These are phyloP conservation scores for Pseudogymnoascus sp. DNA, from an alignment of 2,329 filamentous ascomycete genomes.

Conservation along the genomic window DNA sequence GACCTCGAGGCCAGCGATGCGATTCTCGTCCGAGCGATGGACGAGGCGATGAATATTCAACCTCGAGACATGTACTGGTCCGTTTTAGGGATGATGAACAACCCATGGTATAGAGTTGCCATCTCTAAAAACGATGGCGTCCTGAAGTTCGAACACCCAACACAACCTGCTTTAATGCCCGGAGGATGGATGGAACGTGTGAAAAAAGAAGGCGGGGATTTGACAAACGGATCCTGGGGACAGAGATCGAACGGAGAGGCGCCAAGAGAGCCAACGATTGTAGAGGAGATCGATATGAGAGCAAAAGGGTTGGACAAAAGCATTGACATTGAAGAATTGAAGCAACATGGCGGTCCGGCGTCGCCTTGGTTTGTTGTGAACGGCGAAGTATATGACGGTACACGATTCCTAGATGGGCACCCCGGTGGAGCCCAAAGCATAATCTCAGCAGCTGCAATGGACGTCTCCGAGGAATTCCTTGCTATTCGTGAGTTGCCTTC, in stretches of 20 bases:
- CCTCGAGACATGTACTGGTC: constrained; percentile 95
- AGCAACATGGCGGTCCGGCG: constrained; percentile 55
- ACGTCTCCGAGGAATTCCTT: constrained; percentile 82
- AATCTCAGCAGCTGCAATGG: constrained; percentile 69
- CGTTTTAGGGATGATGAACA: constrained; percentile 96
- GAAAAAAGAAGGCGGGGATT: constrained; percentile 72
- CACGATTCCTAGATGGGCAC: constrained; percentile 69
- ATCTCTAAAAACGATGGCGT: constrained; percentile 59
- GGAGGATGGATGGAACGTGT: constrained; percentile 92
- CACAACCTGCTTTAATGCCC: constrained; percentile 66
- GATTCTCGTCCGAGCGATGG: constrained; percentile 79
- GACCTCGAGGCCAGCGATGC: constrained; percentile 60
- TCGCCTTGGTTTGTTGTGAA: constrained; percentile 83
- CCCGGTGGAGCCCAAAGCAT: constrained; percentile 85
- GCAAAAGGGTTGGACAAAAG: constrained; percentile 55
- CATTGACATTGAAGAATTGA: constrained; percentile 66
- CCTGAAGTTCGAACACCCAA: constrained; percentile 81
- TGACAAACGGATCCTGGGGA: constrained; percentile 79
- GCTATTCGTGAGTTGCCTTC: constrained; percentile 66
- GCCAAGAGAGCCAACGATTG: constrained; percentile 35
- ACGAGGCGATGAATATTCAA: constrained; percentile 79
- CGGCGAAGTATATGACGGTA: constrained; percentile 84
- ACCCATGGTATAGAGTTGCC: constrained; percentile 80
- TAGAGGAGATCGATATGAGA: constrained; percentile 69
- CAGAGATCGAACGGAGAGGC: constrained; percentile 53